A percentile compares a stretch with the other conserved stretches of the same genome.
These are phyloP conservation scores for Plicaturopsis crispa DNA, from an alignment of 768 basidiomycete genomes.

Conservation along the genomic window DNA sequence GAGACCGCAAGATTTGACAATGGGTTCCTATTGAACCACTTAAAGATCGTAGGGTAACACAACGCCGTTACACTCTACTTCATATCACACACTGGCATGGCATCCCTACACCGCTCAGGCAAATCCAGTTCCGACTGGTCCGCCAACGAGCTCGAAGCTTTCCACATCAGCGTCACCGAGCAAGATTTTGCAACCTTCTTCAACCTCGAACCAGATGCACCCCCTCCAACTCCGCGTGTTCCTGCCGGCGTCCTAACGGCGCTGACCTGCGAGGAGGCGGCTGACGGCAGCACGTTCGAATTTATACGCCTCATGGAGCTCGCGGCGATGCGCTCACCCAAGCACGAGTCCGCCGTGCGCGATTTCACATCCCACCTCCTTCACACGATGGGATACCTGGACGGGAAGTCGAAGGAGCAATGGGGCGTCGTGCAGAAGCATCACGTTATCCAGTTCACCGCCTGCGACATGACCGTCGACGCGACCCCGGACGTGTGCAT, in stretches of 20 bases:
- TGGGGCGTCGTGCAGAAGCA: slow-evolving; percentile 12
- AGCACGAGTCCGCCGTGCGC: slow-evolving; percentile 14
- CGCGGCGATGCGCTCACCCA: neutral
- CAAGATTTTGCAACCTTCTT: slow-evolving; percentile 15
- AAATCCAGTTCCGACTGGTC: slow-evolving; percentile 24
- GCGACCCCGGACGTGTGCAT: slow-evolving; percentile 25
- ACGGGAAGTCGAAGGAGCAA: neutral
- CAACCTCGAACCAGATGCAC: slow-evolving; percentile 7
- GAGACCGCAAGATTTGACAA: too few relatives aligned
- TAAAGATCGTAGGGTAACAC: too few relatives aligned
- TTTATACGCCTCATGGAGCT: slow-evolving; percentile 1
- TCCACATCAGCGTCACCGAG: slow-evolving; percentile 17
- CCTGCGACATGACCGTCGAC: slow-evolving; percentile 18
- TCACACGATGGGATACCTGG: neutral
- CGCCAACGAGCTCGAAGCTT: slow-evolving; percentile 15
- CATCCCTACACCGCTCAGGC: slow-evolving; percentile 19
- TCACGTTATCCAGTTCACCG: slow-evolving; percentile 16
- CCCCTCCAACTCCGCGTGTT: slow-evolving; percentile 1
- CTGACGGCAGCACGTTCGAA: neutral
- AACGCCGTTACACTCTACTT: too few relatives aligned
- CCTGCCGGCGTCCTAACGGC: neutral
- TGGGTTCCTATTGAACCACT: too few relatives aligned
- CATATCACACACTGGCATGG: slow-evolving; percentile 10
- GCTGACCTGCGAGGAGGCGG: neutral
- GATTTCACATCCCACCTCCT: slow-evolving; percentile 23